Evolutionary conservation across 495 filamentous ascomycete species (phyloP).

Genomic region (Halenospora varia): DNA sequence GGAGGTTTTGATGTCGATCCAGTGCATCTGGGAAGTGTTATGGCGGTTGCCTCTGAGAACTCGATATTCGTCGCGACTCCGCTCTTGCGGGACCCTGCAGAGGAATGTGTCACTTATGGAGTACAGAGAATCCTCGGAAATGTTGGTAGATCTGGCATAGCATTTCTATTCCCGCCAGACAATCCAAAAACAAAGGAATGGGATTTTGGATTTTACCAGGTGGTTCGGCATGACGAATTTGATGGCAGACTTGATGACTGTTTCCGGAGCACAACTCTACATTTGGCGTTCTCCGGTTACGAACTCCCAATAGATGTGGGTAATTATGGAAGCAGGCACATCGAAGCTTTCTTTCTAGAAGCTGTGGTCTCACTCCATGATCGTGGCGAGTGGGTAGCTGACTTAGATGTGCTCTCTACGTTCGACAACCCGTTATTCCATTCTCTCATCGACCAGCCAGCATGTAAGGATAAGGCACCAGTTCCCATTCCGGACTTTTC

Average conservation of each 20-base stretch:
- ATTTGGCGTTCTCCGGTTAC: conserved; percentile 34
- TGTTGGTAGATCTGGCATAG: conserved; percentile 28
- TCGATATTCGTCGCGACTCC: conserved; percentile 26
- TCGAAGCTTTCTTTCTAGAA: conserved; percentile 29
- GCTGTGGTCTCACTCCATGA: conserved; percentile 30
- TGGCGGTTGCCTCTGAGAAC: conserved; percentile 28
- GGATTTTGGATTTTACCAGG: background rate
- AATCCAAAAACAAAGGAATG: background rate
- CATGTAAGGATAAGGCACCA: background rate
- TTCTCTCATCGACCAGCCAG: background rate
- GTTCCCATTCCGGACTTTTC: background rate
- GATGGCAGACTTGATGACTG: conserved; percentile 23
- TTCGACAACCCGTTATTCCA: conserved; percentile 1
- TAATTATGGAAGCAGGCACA: conserved; percentile 1
- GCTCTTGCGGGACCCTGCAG: conserved; percentile 26
- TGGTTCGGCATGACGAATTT: conserved; percentile 25
- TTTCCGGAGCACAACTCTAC: conserved; percentile 33
- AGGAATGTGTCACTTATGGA: background rate
- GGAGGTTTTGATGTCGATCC: conserved; percentile 22
- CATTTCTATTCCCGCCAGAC: conserved; percentile 16
- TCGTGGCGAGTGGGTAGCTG: conserved; percentile 31
- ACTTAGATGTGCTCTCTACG: conserved; percentile 27
- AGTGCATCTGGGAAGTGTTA: conserved; percentile 11
- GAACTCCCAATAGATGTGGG: conserved; percentile 23
- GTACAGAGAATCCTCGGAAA: conserved; percentile 27